These are phyloP conservation scores for Blepharisma stoltei DNA, from an alignment of 73 alveolate species.

Conservation along the genomic window DNA sequence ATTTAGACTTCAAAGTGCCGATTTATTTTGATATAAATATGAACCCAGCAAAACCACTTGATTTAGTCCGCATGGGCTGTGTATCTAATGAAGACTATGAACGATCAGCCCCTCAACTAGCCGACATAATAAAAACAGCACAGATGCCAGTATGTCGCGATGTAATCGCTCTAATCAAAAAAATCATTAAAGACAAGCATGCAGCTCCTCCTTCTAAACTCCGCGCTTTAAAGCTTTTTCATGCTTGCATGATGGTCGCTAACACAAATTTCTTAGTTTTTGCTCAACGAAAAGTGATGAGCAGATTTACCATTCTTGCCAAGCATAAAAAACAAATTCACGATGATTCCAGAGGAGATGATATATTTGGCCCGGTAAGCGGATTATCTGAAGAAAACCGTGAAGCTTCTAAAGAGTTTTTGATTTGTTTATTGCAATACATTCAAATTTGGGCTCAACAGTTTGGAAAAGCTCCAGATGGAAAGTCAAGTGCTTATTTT, in stretches of 20 bases:
- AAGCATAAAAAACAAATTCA: neutral
- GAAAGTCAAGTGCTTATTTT: too few species aligned
- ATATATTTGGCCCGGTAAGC: neutral
- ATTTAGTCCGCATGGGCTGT: neutral
- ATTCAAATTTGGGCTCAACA: neutral
- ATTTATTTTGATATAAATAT: too few species aligned
- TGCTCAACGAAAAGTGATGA: neutral
- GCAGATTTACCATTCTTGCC: neutral
- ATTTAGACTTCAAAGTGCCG: too few species aligned
- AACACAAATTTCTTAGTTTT: neutral
- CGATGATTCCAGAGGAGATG: neutral
- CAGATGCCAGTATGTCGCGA: neutral
- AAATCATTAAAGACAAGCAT: neutral
- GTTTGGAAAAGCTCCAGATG: slow-evolving; percentile 16
- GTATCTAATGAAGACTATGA: neutral
- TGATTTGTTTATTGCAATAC: neutral
- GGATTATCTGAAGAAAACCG: neutral
- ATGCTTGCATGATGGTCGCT: slow-evolving; percentile 1
- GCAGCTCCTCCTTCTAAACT: neutral
- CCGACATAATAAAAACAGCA: neutral
- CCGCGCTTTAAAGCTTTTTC: slow-evolving; percentile 5
- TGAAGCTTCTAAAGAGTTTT: neutral
- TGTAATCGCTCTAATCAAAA: neutral
- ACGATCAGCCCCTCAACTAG: neutral
- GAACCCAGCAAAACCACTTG: neutral